A percentile compares a stretch with the other conserved stretches of the same genome.
phyloP scores from a whole-genome alignment of 2,329 filamentous ascomycete genomes.

The Volutella citrinella region DNA sequence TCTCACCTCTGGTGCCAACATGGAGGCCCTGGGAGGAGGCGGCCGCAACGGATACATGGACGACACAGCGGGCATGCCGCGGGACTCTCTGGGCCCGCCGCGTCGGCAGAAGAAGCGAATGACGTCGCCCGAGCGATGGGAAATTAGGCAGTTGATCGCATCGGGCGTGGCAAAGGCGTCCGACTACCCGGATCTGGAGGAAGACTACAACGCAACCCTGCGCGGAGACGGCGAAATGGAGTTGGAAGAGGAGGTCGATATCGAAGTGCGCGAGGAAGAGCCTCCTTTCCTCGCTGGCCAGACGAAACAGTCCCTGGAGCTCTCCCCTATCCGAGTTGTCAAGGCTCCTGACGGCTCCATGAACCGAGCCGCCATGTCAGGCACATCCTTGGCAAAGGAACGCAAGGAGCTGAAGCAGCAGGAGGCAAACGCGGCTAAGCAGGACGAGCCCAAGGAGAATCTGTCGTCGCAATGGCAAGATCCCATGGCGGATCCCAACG shows the following conservation, averaged over 20 bases:
- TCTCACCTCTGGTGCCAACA: constrained; percentile 87
- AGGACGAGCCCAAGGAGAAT: constrained; percentile 77
- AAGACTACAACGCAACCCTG: constrained; percentile 86
- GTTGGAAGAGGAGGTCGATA: constrained; percentile 94
- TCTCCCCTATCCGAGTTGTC: constrained; percentile 93
- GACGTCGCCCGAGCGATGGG: constrained; percentile 96
- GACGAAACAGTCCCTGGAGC: constrained; percentile 90
- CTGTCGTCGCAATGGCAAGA: constrained; percentile 93
- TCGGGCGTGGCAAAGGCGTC: constrained; percentile 90
- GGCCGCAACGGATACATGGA: constrained; percentile 56
- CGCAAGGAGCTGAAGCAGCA: constrained; percentile 84
- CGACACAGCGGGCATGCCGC: constrained; percentile 31
- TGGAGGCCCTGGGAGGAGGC: constrained; percentile 71
- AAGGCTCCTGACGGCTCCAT: constrained; percentile 98
- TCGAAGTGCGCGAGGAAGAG: constrained; percentile 94
- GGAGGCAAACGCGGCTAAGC: constrained; percentile 72
- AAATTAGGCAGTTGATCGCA: constrained; percentile 93
- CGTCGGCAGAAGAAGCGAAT: constrained; percentile 79
- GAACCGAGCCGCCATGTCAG: constrained; percentile 93
- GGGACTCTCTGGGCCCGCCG: constrained; percentile 39
- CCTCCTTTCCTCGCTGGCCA: constrained; percentile 94
- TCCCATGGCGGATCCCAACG: constrained; percentile 84
- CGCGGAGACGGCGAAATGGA: constrained; percentile 85
- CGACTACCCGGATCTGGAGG: constrained; percentile 91
- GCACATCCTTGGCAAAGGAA: constrained; percentile 84